phyloP scores from a whole-genome alignment of 768 basidiomycete species.

The Rhizopogon vulgaris region DNA sequence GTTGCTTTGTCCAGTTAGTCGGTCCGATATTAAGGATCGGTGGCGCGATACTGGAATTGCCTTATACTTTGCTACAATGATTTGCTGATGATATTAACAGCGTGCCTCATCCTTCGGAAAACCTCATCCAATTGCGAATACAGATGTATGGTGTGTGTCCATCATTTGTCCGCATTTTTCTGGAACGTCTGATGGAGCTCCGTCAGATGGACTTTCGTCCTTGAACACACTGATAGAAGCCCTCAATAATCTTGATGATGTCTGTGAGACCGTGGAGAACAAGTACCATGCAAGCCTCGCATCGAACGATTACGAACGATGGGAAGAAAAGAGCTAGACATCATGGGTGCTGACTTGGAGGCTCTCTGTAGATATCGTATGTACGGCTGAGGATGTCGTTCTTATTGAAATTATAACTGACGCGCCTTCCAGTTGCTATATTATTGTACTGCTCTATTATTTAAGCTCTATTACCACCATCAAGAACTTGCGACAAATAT shows the following conservation, averaged over 20 bases:
- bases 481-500: too few relatives aligned
- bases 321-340: constrained; percentile 59
- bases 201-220: constrained; percentile 79
- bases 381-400: too few relatives aligned
- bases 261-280: constrained; percentile 67
- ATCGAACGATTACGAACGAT: constrained; percentile 50
- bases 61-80: neutral
- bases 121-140: constrained; percentile 92
- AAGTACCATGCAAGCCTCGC: constrained; percentile 57
- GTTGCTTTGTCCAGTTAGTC: constrained; percentile 8
- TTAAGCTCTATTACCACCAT: too few relatives aligned
- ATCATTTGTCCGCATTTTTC: neutral
- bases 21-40: neutral
- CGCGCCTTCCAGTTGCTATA: too few relatives aligned
- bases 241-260: constrained; percentile 68
- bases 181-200: neutral
- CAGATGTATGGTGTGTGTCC: constrained; percentile 92
- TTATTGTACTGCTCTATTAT: too few relatives aligned
- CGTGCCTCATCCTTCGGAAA: constrained; percentile 91
- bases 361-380: too few relatives aligned
- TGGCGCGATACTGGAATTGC: neutral
- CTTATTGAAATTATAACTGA: too few relatives aligned
- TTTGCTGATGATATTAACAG: constrained; percentile 7
- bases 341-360: too few relatives aligned
- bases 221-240: constrained; percentile 73